Base-by-base conservation (phyloP, 2,329 filamentous ascomycete species). In the Nakataea oryzae region DNA sequence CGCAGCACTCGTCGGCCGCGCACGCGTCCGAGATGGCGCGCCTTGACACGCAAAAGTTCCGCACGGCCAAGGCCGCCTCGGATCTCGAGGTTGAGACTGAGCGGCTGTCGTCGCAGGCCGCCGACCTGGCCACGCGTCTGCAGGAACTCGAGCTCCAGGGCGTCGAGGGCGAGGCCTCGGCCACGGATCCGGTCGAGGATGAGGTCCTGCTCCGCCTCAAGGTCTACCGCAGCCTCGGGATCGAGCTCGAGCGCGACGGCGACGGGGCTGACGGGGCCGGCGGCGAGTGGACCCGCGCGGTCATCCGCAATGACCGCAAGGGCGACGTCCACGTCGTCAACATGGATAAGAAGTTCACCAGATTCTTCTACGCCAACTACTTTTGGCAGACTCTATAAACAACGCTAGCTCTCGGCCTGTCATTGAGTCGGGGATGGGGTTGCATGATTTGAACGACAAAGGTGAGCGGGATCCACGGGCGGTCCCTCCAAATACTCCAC, bases 71-170 rank as follows among this genome's bases (percentile, higher is more conserved):
- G 75, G 86, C 90, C 21, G 91, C 90, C 0, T 88, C 85, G 1
- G 93, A 97, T 72, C 80, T 95, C 8, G 93, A 97, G 78, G 92
- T 93, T 71, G 95, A 99, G 76, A 89, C 90, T n/a, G 93, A 97
- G 79, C 83, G 93, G n/a, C 78, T 97, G 57, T 86, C 90, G 62
- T 84, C 86, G 7, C 90, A 96, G 74, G 77, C 91, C 7, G 89
- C 87, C 17, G 85, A 93, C 69, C 77, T 97, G 63, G 85, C 86
- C 64, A 86, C 86, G 56, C 82, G 88, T 12, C 76, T 97, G 69
- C 87, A 89, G 58, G 91, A 96, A 73, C 76, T 97, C 57, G 93
- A 97, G 72, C 79, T 89, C 62, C 91, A 96, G 74, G 93, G 93
- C 2, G 81, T 95, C 1, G 93, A 97, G 72, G 93, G 91, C 1